Evolutionary conservation across 345 rosid genomes (phyloP), one percentile per base, ranked within the genome.

Genomic region (Citrus cavaleriei): DNA sequence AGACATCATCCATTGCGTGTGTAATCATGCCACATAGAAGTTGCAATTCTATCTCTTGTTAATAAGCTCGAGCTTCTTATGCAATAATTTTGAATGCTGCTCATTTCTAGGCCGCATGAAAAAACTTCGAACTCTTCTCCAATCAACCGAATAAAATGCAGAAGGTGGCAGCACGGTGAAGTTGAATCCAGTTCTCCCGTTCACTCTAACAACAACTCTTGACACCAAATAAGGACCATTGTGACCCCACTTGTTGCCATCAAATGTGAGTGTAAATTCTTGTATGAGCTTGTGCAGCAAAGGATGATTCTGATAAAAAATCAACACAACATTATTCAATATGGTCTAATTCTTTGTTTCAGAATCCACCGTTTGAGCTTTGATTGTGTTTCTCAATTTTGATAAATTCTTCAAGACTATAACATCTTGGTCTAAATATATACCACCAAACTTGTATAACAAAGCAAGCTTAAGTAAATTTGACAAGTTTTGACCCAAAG

Each of bases 191-290:
- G 90, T 77, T 63, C 82, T 80, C 2, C 70, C 83, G 2, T 21
- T 73, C 16, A 93, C 76, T 72, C 92, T 86, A 7, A 87, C 73
- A 24, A 93, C 86, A 7, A 96, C 99, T 74, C 99, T 86, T 0
- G 98, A 96, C 25, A 94, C 97, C 65, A 96, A 79, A 75, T 96
- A 94, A 2, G 97, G 99, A 72, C 99, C 99, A 68, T 96, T 96
- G 68, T 96, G 97, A 5, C 99, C 99, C 99, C 99, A 96, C 81
- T 89, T 96, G 85, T 86, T 92, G 21, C 98, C 98, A 82, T 96
- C 85, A 66, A 96, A 94, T 10, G 95, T 91, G 75, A 83, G 87
- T 0, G 97, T 88, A 80, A 93, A 96, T 81, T 96, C 97, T 78
- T 93, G 79, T 32, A 96, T 93, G 87, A 94, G 94, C 65, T 84